These are phyloP conservation scores for Periglandula ipomoeae DNA, from an alignment of 2,329 filamentous ascomycete genomes.

Conservation along the genomic window DNA sequence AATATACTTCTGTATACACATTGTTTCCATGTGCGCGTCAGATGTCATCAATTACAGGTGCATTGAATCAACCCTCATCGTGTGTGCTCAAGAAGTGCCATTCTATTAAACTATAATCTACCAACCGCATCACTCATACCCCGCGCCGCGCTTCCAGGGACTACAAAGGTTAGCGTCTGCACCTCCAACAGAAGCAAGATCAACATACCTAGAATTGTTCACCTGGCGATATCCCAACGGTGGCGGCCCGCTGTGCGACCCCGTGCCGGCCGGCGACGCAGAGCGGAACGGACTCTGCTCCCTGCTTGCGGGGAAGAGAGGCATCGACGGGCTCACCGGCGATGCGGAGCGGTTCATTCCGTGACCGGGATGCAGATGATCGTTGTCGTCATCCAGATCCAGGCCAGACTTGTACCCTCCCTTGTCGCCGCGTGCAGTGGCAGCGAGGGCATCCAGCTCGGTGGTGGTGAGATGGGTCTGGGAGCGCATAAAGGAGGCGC, in stretches of 20 bases:
- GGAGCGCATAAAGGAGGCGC: conserved; percentile 94
- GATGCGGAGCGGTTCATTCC: conserved; percentile 15
- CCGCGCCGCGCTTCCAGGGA: conserved; percentile 37
- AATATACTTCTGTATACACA: no score
- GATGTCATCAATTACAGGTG: no score
- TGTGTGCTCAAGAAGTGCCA: no score
- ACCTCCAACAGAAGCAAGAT: neutral
- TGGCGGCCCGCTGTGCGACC: neutral
- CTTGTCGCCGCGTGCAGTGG: conserved; percentile 73
- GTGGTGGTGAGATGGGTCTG: conserved; percentile 70
- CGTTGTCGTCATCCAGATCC: conserved; percentile 34
- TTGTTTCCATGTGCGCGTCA: no score
- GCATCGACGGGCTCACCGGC: conserved; percentile 33
- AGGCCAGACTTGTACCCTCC: conserved; percentile 24
- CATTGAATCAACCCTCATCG: no score
- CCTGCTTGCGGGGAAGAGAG: conserved; percentile 31
- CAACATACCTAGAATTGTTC: conserved; percentile 30
- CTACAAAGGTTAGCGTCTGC: conserved; percentile 13
- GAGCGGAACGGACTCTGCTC: conserved; percentile 27
- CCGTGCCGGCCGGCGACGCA: conserved; percentile 24
- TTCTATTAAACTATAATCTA: no score
- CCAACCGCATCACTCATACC: conserved; percentile 34
- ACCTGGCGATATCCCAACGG: conserved; percentile 23
- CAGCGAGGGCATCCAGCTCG: conserved; percentile 80
- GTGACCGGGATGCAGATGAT: conserved; percentile 29